These are phyloP conservation scores for Scolecobasidium constrictum DNA, from an alignment of 2,329 filamentous ascomycete species.

Conservation along the genomic window DNA sequence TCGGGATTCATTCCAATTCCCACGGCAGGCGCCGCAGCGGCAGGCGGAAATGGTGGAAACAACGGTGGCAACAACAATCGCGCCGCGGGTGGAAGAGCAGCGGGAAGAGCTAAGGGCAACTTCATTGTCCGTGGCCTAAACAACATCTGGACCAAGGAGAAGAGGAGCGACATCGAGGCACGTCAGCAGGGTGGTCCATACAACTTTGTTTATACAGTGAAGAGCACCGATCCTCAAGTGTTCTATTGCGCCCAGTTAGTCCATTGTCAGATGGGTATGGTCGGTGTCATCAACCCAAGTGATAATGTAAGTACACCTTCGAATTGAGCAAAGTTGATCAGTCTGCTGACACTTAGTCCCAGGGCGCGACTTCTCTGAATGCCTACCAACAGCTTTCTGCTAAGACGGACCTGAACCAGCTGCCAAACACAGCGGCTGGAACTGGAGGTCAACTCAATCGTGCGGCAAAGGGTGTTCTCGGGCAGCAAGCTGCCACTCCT, in stretches of 20 bases:
- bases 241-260: constrained; percentile 28
- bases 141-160: neutral
- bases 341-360: neutral
- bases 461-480: neutral
- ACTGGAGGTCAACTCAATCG: neutral
- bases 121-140: constrained; percentile 6
- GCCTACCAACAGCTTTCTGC: constrained; percentile 8
- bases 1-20: constrained; percentile 23
- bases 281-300: constrained; percentile 27
- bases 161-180: neutral
- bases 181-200: constrained; percentile 3
- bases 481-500: neutral
- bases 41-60: neutral
- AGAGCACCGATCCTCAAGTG: constrained; percentile 25
- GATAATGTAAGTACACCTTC: constrained; percentile 16
- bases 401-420: constrained; percentile 7
- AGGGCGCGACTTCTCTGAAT: constrained; percentile 6
- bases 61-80: neutral
- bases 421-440: neutral
- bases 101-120: constrained; percentile 1
- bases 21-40: constrained; percentile 16
- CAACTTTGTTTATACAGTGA: constrained; percentile 24
- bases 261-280: constrained; percentile 29
- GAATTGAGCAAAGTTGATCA: neutral
- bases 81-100: neutral